A percentile compares a stretch with the other conserved stretches of the same genome.
Evolutionary conservation across 2,329 filamentous ascomycete genomes (phyloP).

Genomic region (Juglanconis oblonga): DNA sequence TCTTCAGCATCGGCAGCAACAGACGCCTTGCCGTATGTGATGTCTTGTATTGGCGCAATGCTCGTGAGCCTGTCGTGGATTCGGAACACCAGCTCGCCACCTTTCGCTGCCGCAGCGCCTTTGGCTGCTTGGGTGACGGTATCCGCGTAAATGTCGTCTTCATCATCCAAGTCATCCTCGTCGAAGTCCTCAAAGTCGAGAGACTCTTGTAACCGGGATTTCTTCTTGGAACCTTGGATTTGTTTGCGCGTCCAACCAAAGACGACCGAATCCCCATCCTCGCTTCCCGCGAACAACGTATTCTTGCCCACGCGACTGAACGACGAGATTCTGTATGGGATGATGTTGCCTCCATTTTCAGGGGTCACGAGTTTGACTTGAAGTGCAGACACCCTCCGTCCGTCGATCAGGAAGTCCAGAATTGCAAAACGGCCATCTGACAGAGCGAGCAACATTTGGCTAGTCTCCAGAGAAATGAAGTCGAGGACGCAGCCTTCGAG

Average conservation of each 20-base stretch:
- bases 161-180: constrained; percentile 55
- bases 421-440: constrained; percentile 72
- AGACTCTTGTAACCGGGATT: constrained; percentile 56
- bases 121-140: constrained; percentile 32
- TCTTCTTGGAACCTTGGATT: constrained; percentile 58
- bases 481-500: constrained; percentile 81
- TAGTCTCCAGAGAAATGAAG: constrained; percentile 69
- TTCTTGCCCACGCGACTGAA: constrained; percentile 66
- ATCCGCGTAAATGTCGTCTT: constrained; percentile 63
- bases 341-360: constrained; percentile 60
- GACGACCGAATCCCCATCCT: constrained; percentile 76
- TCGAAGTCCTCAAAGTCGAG: constrained; percentile 45
- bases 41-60: constrained; percentile 74
- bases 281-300: constrained; percentile 80
- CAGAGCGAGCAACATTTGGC: constrained; percentile 81
- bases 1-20: constrained; percentile 44
- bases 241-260: constrained; percentile 75
- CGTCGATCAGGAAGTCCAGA: constrained; percentile 81
- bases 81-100: constrained; percentile 68
- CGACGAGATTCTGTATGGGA: constrained; percentile 65
- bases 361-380: constrained; percentile 63
- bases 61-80: constrained; percentile 75
- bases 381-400: constrained; percentile 85
- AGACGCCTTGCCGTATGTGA: constrained; percentile 63
- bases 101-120: constrained; percentile 41